Base-by-base conservation (phyloP, 2,329 filamentous ascomycete genomes). In the Clarireedia monteithiana region DNA sequence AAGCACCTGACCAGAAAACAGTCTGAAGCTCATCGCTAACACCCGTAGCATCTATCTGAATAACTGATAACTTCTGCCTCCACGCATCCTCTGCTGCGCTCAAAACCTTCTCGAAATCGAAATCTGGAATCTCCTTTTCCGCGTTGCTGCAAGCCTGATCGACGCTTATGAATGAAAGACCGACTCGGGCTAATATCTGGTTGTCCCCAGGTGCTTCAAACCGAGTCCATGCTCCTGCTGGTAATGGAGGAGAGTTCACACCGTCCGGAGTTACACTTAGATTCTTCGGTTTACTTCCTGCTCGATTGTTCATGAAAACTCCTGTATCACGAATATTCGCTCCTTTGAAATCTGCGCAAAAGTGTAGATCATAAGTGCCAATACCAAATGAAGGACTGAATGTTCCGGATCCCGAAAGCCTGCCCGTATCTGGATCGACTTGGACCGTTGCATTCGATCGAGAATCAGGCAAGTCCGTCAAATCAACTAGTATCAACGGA, bases 1-100 rank as follows among this genome's bases (percentile, higher is more conserved):
- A 89, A 20, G 85, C 78, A 4, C 84, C 85, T 48, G 82, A 86
- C 74, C 85, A 89, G 63, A 89, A 87, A 38, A 80, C 79, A n/a
- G 68, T 80, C 57, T 84, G 71, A 1, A 84, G 67, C 0, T 78
- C 76, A 4, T 72, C 63, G 52, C 79, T 75, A 1, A 83, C 79
- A 2, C 81, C 79, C 2, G 64, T 74, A 3, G 58, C 58, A 15
- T 82, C 75, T 9, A 88, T 71, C 1, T 70, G 72, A 48, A 89
- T 77, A 0, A 78, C 76, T 26, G 74, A 75, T 38, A 89, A 68
- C 65, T 88, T 88, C 12, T 76, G 67, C 48, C 73, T 73, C 85
- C 86, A 89, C 0, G 74, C 76, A 9, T 71, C 67, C 20, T 79
- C 74, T 0, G 85, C 85, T 1, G 76, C 74, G 2, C 67, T 63